Conservation (phyloP, 805 yeast species). For the Nakazawaea pomicola region DNA sequence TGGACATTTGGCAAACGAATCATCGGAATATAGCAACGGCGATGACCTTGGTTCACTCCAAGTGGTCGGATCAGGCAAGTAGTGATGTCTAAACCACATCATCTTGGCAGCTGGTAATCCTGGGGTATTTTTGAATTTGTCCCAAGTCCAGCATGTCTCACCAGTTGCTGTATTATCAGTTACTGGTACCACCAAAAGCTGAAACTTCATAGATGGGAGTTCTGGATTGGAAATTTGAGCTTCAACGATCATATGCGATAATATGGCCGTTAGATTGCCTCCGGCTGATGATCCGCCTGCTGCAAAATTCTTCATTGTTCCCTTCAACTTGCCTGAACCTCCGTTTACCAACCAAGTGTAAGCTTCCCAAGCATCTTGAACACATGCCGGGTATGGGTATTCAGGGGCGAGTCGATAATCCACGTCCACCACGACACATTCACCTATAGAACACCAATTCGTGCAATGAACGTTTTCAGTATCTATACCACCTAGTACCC, state of each 20-base stretch:
- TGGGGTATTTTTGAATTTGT: conserved; percentile 32
- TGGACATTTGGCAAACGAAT: conserved; percentile 32
- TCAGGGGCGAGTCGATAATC: conserved; percentile 50
- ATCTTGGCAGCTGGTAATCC: conserved; percentile 41
- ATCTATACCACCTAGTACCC: conserved; percentile 34
- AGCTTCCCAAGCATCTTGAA: conserved; percentile 38
- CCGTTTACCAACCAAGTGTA: conserved; percentile 25
- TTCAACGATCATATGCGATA: conserved; percentile 21
- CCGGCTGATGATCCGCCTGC: conserved; percentile 47
- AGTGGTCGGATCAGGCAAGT: conserved; percentile 34
- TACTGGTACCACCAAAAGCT: conserved; percentile 39
- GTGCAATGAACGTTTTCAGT: conserved; percentile 40
- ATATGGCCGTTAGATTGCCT: conserved; percentile 31
- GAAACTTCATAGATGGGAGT: conserved; percentile 32
- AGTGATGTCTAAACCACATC: conserved; percentile 39
- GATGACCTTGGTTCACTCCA: conserved; percentile 30
- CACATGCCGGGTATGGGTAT: conserved; percentile 41
- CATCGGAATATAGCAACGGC: conserved; percentile 36
- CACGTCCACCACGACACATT: conserved; percentile 38
- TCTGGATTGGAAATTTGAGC: conserved; percentile 26
- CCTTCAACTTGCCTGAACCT: conserved; percentile 19
- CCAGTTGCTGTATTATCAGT: conserved; percentile 36
- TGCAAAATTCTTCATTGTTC: conserved; percentile 29
- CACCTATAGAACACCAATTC: conserved; percentile 30
- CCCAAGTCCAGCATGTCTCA: conserved; percentile 32